Evolutionary conservation across 2,329 filamentous ascomycete species (phyloP).

Genomic region (Arthrocladium fulminans): DNA sequence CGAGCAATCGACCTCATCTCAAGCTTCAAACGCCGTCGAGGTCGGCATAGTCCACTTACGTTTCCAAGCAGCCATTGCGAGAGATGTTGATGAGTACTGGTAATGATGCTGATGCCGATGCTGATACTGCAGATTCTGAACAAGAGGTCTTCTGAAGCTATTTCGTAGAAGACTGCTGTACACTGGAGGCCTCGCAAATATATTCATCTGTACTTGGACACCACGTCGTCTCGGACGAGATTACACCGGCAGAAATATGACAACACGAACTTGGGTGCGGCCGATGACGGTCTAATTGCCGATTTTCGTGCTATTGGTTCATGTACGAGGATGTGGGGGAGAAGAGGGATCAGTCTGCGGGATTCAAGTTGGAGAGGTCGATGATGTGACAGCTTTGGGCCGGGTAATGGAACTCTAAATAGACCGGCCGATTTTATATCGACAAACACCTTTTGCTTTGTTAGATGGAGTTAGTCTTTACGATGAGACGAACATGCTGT

Average conservation of each 20-base stretch:
- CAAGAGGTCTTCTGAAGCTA: not conserved
- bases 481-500: no score
- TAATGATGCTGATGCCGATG: not conserved
- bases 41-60: conserved; percentile 6
- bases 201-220: not conserved
- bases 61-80: conserved; percentile 5
- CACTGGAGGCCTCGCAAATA: not conserved
- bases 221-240: not conserved
- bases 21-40: no score
- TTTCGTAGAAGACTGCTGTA: not conserved
- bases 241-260: not conserved
- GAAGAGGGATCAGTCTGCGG: no score
- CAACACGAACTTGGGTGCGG: not conserved
- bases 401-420: no score
- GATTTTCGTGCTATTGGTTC: not conserved
- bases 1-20: not conserved
- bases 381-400: no score
- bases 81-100: not conserved
- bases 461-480: no score
- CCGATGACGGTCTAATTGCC: not conserved
- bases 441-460: no score
- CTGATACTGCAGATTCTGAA: not conserved
- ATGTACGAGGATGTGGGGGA: not conserved
- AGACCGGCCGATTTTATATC: no score
- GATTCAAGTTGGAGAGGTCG: no score